A percentile compares a stretch with the other conserved stretches of the same genome.
These are phyloP conservation scores for Yarrowia osloensis DNA, from an alignment of 805 yeast species.

Conservation along the genomic window DNA sequence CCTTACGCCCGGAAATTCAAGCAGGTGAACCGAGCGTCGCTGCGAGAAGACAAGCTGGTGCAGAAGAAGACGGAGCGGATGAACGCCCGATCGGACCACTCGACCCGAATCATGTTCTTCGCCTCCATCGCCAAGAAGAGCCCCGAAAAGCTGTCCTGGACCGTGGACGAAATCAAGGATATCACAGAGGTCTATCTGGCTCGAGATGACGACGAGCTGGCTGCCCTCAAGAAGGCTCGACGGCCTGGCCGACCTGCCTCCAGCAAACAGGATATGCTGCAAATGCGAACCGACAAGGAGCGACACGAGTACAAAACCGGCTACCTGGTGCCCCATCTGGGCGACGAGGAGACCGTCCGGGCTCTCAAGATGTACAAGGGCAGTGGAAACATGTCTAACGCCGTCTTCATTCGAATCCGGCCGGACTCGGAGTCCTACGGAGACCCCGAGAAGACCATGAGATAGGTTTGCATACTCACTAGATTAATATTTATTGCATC, in stretches of 20 bases:
- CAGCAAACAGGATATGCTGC: conserved; percentile 65
- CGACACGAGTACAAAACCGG: conserved; percentile 67
- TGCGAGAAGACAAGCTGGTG: conserved; percentile 73
- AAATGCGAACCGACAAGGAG: conserved; percentile 64
- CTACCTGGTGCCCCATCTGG: conserved; percentile 68
- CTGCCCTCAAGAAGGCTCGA: conserved; percentile 59
- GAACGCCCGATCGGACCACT: conserved; percentile 48
- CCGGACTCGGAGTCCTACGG: conserved; percentile 32
- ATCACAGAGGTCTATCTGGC: conserved; percentile 61
- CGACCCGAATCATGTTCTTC: conserved; percentile 58
- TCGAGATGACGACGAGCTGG: conserved; percentile 76
- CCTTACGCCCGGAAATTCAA: conserved; percentile 89
- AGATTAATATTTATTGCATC: conserved; percentile 7
- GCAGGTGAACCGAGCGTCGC: conserved; percentile 80
- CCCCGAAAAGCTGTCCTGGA: conserved; percentile 48
- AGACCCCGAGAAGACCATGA: conserved; percentile 32
- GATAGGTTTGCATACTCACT: conserved; percentile 3
- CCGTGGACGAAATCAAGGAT: conserved; percentile 58
- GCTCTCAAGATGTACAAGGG: conserved; percentile 77
- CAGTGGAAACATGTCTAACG: conserved; percentile 69
- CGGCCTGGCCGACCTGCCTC: conserved; percentile 88
- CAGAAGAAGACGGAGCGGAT: conserved; percentile 56
- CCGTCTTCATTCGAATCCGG: conserved; percentile 50
- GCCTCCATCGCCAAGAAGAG: conserved; percentile 55
- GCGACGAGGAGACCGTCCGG: conserved; percentile 59